Conservation (phyloP, 1,284 basidiomycete species). For the Sporisorium iseilematis-ciliati region DNA sequence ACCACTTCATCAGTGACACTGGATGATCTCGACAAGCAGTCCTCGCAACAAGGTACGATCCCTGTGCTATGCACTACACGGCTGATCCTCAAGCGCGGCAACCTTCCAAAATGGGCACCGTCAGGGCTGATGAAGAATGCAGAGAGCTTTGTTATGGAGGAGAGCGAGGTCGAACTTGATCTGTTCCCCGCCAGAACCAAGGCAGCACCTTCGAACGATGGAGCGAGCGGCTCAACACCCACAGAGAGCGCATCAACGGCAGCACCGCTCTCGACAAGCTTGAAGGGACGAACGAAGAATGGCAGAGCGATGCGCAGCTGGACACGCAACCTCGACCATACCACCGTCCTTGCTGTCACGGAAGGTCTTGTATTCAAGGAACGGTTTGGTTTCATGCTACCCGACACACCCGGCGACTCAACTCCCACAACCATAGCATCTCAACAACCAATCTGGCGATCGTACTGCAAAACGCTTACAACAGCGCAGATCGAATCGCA, state of each 20-base stretch:
- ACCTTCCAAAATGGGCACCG: constrained; percentile 90
- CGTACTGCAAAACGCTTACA: constrained; percentile 49
- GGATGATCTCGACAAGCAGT: constrained; percentile 62
- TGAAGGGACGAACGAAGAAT: constrained; percentile 45
- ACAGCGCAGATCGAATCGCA: constrained; percentile 62
- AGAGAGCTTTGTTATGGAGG: constrained; percentile 69
- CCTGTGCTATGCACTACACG: constrained; percentile 88
- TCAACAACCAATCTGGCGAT: constrained; percentile 24
- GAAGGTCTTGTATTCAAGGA: constrained; percentile 61
- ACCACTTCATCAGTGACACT: constrained; percentile 34
- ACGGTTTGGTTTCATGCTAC: constrained; percentile 46
- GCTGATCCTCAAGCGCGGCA: constrained; percentile 90
- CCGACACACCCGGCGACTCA: neutral
- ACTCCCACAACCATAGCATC: neutral
- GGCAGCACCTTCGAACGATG: neutral
- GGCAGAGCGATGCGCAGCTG: constrained; percentile 64
- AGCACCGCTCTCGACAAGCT: constrained; percentile 1
- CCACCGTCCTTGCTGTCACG: constrained; percentile 64
- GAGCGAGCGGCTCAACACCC: neutral
- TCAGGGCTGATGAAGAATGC: constrained; percentile 76
- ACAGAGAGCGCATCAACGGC: neutral
- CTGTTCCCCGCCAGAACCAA: constrained; percentile 35
- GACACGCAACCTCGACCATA: constrained; percentile 68
- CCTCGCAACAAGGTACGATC: constrained; percentile 59
- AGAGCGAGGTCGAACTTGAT: constrained; percentile 67